Conservation (phyloP, 805 yeast genomes). For the Ogataea pini region DNA sequence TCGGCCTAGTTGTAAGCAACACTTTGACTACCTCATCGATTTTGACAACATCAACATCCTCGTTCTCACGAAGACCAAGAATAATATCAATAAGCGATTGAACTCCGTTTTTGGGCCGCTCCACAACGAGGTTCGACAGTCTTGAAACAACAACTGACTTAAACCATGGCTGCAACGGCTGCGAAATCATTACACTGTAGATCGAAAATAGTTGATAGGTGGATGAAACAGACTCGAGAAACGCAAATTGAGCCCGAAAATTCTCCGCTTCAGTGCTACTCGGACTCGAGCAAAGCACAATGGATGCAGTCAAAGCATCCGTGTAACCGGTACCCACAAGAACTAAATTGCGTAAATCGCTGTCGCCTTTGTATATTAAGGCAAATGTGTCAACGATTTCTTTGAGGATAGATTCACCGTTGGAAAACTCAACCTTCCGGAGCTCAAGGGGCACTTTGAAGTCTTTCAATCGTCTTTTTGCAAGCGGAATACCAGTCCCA, state of each 20-base stretch:
- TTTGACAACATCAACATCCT: slow-evolving; percentile 64
- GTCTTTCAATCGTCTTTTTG: slow-evolving; percentile 55
- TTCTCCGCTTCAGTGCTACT: slow-evolving; percentile 13
- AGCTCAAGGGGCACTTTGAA: slow-evolving; percentile 36
- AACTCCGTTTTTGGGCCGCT: slow-evolving; percentile 61
- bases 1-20: slow-evolving; percentile 62
- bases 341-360: slow-evolving; percentile 54
- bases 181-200: slow-evolving; percentile 58
- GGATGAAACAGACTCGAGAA: slow-evolving; percentile 48
- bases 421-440: slow-evolving; percentile 22
- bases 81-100: slow-evolving; percentile 72
- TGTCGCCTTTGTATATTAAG: slow-evolving; percentile 39
- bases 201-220: slow-evolving; percentile 67
- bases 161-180: slow-evolving; percentile 49
- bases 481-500: slow-evolving; percentile 64
- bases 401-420: slow-evolving; percentile 22
- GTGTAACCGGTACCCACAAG: slow-evolving; percentile 68
- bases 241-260: slow-evolving; percentile 16
- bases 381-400: slow-evolving; percentile 35
- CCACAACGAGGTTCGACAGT: slow-evolving; percentile 55
- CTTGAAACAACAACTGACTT: slow-evolving; percentile 46
- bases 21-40: slow-evolving; percentile 67
- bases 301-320: slow-evolving; percentile 53
- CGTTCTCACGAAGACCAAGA: slow-evolving; percentile 73
- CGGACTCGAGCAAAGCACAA: slow-evolving; percentile 44